A percentile compares a stretch with the other conserved stretches of the same genome.
phyloP scores from a whole-genome alignment of 2,329 filamentous ascomycete genomes.

The Pezicula rhizophila region DNA sequence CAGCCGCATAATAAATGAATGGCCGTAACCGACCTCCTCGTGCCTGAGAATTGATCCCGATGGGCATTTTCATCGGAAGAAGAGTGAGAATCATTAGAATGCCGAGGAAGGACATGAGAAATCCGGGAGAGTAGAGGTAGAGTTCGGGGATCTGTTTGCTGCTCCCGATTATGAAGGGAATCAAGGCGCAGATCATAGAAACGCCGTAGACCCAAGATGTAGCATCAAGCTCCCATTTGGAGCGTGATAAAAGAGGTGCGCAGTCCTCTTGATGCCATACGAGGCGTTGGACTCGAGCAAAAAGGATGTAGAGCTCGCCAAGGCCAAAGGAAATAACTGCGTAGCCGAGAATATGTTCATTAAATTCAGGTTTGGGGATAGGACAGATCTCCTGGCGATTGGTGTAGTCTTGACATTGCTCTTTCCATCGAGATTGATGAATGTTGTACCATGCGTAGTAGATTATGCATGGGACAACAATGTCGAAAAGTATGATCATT shows the following conservation, averaged over 20 bases:
- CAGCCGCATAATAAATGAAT: constrained; percentile 19
- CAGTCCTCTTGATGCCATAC: constrained; percentile 11
- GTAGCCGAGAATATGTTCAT: constrained; percentile 15
- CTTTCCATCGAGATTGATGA: constrained; percentile 8
- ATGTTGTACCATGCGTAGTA: constrained; percentile 16
- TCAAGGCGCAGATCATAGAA: constrained; percentile 15
- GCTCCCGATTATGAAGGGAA: constrained; percentile 16
- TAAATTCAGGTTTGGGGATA: constrained; percentile 11
- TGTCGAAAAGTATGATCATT: constrained; percentile 17
- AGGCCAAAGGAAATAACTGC: constrained; percentile 15
- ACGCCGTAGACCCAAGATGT: constrained; percentile 19
- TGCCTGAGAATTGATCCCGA: constrained; percentile 18
- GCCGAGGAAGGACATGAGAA: constrained; percentile 75
- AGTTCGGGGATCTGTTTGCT: constrained; percentile 12
- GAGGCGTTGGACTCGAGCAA: constrained; percentile 11
- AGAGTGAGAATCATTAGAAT: constrained; percentile 72
- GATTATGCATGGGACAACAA: constrained; percentile 18
- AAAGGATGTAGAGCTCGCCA: constrained; percentile 16
- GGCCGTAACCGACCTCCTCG: constrained; percentile 13
- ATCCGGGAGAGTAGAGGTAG: constrained; percentile 56
- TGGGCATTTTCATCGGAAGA: constrained; percentile 65
- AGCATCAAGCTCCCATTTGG: constrained; percentile 17
- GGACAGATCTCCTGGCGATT: constrained; percentile 6
- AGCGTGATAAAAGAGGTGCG: constrained; percentile 16
- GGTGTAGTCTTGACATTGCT: constrained; percentile 7